Base-by-base conservation (phyloP, 176 grass and related monocot genomes). In the Canna indica region DNA sequence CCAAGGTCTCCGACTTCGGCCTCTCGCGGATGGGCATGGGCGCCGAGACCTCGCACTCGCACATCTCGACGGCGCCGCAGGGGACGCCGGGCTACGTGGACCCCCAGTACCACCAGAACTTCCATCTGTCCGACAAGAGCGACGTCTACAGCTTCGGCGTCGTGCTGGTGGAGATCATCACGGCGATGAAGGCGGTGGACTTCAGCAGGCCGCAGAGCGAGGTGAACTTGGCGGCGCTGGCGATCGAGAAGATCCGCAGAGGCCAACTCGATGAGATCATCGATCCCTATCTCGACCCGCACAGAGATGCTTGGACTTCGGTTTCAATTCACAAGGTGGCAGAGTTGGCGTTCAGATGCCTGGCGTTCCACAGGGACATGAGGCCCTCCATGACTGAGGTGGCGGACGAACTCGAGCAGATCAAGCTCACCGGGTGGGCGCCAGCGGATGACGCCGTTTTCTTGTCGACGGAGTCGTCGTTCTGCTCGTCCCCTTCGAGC, bases 1-100 rank as follows among this genome's bases (percentile, higher is more conserved):
- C 87, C 73, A 90, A 90, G 80, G 83, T 90, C 34, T 83, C 87
- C 30, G 87, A 90, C 83, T 90, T 90, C 70, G 87, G 87, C 36
- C 80, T 90, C 53, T 85, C 87, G 36, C 70, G 87, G 57, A 83
- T 81, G 83, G 87, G 87, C 59, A 79, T 80, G 36, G 26, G 59
- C 30, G 32, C 53, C 32, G 78, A 73, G 56, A 71, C 70, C 13
- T 81, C 85, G 16, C 81, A 88, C 13, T 81, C 85, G 16, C 81
- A 88, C 75, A 84, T 88, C 78, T 88, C 85, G n/a, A 88, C 85
- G 0, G 74, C 77, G 68, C 81, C 81, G 78, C 81, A 88, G 77
- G 82, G 80, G 14, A 82, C 80, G 47, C 73, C 80, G 4, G 80
- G 80, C 1, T 82, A 82, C 63, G 67, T 82, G 0, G 80, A 82